Evolutionary conservation across 2,329 filamentous ascomycete genomes (phyloP), one percentile per base, ranked within the genome.

Genomic region (Sarocladium strictum): DNA sequence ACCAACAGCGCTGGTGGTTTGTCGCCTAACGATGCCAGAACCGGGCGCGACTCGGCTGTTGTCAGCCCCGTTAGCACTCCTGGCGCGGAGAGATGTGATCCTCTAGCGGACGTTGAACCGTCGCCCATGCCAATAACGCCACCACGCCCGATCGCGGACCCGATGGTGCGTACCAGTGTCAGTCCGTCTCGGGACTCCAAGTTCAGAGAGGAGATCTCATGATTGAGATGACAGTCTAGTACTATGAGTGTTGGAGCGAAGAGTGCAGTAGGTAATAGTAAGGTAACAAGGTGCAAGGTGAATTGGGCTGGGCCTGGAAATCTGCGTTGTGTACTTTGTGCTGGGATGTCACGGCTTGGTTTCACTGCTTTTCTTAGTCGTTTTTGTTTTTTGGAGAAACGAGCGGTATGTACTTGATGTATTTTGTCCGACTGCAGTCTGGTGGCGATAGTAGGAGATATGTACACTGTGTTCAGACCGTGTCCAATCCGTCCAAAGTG

Each of bases 101-200:
- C 50, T 3, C n/a, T 53, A 14, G 32, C 35, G 14, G 50, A 40
- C 6, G 35, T 53, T 27, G 50, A 53, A 27, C 50, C 32, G 12
- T 51, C 47, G 23, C 50, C 50, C 2, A 53, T 56, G 6, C 60
- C 61, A 19, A 66, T 76, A 12, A 68, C 68, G 23, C 69, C 74
- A 9, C 76, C 75, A 1, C 63, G 64, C 12, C 66, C 63, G 1
- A 65, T 76, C 7, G 62, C 59, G 32, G 70, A 71, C 12, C 60
- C 64, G 15, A 63, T 61, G 0, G 59, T 59, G 19, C 65, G 67
- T n/a, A 69, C 71, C 49, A 74, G 74, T 47, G 72, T 72, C 53
- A 84, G 80, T 64, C 80, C 81, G 0, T 75, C 69, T 3, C 70
- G 82, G 53, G 79, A 80, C 58, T 83, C 82, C 37, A 78, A 73